Base-by-base conservation (phyloP, 2,329 filamentous ascomycete genomes). In the Gliomastix tumulicola region DNA sequence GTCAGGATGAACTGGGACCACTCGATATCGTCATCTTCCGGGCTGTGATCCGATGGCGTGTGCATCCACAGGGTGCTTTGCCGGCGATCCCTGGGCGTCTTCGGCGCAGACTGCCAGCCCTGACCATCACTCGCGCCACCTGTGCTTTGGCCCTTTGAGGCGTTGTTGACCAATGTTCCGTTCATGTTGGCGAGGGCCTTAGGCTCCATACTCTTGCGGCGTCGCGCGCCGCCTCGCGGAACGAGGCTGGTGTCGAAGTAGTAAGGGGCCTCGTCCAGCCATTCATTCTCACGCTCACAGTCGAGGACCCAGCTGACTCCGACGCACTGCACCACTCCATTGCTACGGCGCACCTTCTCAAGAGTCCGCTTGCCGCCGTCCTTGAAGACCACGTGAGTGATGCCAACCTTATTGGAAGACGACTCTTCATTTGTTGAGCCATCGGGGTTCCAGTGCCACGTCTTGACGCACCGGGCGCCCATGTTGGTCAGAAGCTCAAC, bases 341-440 rank as follows among this genome's bases (percentile, higher is more conserved):
- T 71, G 27, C 76, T 80, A 48, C 82, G 74, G 39, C 79, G 71
- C 7, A 90, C 82, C 60, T 88, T 94, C 53, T 94, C 82, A 45
- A 95, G 61, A 1, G 88, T 94, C 19, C 82, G 71, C 51, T 82
- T 81, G 30, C 80, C 80, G 32, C 88, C 88, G 51, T 94, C 88
- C 57, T 94, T 95, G 68, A 81, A 95, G 7, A 95, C 78, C 7
- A 95, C 84, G 52, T 95, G 88, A 0, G 88, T 94, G 49, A 94
- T 86, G 6, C 82, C 84, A 41, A 87, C 66, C 54, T 79, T 83
- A 34, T 55, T 55, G 22, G 57, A 54, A 12, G 58, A 55, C 6
- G 52, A 49, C 12, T 69, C 65, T 23, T 49, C 50, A 18, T 49
- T 47, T 4, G 53, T 46, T 16, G 55, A 41, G 32, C 57, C 62